phyloP scores from a whole-genome alignment of 176 grass and related monocot species.

The Oryza glumipatula region DNA sequence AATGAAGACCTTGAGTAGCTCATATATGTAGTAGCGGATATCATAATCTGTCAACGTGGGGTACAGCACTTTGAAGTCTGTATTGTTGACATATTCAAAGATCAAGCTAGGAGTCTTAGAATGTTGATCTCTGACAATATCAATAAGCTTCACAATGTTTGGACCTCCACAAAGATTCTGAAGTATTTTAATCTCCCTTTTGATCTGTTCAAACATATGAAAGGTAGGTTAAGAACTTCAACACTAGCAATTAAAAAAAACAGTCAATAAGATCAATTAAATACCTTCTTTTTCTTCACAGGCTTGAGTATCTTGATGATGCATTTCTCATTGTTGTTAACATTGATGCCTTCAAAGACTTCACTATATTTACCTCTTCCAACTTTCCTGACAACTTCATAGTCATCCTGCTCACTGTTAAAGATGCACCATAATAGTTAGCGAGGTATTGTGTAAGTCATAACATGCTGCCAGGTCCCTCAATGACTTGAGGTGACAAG shows the following conservation, averaged over 20 bases:
- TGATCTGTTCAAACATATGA: slow-evolving; percentile 70
- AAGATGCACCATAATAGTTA: slow-evolving; percentile 34
- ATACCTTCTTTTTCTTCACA: slow-evolving; percentile 99
- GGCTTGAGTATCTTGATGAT: slow-evolving; percentile 99
- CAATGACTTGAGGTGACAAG: neutral
- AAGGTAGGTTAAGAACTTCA: slow-evolving; percentile 22
- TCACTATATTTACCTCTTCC: slow-evolving; percentile 99
- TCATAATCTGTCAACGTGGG: slow-evolving; percentile 96
- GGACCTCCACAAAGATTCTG: slow-evolving; percentile 96
- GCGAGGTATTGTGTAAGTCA: slow-evolving; percentile 5
- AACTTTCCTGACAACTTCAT: slow-evolving; percentile 94
- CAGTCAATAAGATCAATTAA: slow-evolving; percentile 1
- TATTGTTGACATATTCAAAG: slow-evolving; percentile 98
- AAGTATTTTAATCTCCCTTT: slow-evolving; percentile 99
- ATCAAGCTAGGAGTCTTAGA: slow-evolving; percentile 96
- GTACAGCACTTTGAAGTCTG: slow-evolving; percentile 96
- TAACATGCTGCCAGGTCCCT: slow-evolving; percentile 10
- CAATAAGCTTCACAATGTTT: slow-evolving; percentile 88
- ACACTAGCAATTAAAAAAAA: neutral
- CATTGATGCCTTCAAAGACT: slow-evolving; percentile 95
- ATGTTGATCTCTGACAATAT: slow-evolving; percentile 96
- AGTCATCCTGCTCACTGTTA: slow-evolving; percentile 93
- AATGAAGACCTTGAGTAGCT: slow-evolving; percentile 91
- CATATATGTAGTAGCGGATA: slow-evolving; percentile 95
- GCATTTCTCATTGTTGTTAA: slow-evolving; percentile 87